phyloP scores from a whole-genome alignment of 2,329 filamentous ascomycete genomes.

The Parasarocladium wereldwijsianum region DNA sequence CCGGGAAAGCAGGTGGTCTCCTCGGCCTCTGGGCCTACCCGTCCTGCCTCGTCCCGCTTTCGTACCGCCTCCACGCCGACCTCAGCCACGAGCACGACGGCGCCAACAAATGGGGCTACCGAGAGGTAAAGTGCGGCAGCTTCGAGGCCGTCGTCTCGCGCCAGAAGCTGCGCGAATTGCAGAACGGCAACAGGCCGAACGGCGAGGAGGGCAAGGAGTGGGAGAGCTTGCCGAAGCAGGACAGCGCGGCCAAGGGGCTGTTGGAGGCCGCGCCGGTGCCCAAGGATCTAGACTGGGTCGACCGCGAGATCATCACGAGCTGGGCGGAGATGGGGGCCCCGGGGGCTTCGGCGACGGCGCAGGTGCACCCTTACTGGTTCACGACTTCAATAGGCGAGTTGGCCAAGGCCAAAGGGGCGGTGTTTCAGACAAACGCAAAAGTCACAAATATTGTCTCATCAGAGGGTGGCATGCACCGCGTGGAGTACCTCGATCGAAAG shows the following conservation, averaged over 20 bases:
- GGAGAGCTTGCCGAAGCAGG: slow-evolving; percentile 48
- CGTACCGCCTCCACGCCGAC: slow-evolving; percentile 69
- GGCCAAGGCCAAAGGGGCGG: slow-evolving; percentile 53
- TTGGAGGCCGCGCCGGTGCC: slow-evolving; percentile 51
- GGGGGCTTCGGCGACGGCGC: slow-evolving; percentile 64
- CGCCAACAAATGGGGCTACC: slow-evolving; percentile 71
- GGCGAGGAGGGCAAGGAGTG: slow-evolving; percentile 27
- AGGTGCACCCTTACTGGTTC: slow-evolving; percentile 87
- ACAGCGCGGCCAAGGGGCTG: slow-evolving; percentile 29
- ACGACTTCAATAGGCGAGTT: slow-evolving; percentile 71
- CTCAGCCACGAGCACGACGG: slow-evolving; percentile 76
- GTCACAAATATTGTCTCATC: slow-evolving; percentile 53
- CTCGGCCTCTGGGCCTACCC: slow-evolving; percentile 90
- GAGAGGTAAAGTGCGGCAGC: slow-evolving; percentile 59
- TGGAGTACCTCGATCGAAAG: slow-evolving; percentile 43
- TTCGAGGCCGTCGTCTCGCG: slow-evolving; percentile 25
- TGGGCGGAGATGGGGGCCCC: slow-evolving; percentile 70
- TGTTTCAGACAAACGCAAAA: slow-evolving; percentile 48
- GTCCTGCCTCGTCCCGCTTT: slow-evolving; percentile 66
- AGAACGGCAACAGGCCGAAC: slow-evolving; percentile 4
- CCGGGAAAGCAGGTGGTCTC: slow-evolving; percentile 85
- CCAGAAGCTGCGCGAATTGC: slow-evolving; percentile 18
- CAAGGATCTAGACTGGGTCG: slow-evolving; percentile 72
- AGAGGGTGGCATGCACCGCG: slow-evolving; percentile 36
- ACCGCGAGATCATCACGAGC: slow-evolving; percentile 44